These are phyloP conservation scores for Amanita brunnescens DNA, from an alignment of 768 basidiomycete genomes.

Conservation along the genomic window DNA sequence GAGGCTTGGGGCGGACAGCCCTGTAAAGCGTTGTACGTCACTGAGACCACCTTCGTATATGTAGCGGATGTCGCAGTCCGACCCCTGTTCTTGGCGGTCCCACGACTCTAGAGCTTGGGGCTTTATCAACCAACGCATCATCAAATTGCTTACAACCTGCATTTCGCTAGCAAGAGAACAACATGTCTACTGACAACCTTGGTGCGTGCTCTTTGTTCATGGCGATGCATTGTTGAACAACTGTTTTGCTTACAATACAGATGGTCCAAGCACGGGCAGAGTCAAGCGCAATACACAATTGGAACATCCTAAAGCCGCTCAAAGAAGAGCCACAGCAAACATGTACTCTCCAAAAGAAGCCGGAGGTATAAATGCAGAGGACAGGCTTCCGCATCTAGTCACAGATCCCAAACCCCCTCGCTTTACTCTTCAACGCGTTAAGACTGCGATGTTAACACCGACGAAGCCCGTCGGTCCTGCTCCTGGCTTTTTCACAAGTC, in stretches of 20 bases:
- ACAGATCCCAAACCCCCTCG: not conserved
- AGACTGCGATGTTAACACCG: not conserved
- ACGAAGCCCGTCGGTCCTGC: slow-evolving; percentile 1
- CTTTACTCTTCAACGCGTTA: not conserved
- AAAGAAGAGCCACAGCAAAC: not conserved
- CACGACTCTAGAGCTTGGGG: not conserved
- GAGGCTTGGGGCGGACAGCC: too few species aligned
- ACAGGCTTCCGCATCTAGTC: not conserved
- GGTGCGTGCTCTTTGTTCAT: not conserved
- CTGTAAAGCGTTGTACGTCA: too few species aligned
- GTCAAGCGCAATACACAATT: not conserved
- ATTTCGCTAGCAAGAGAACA: not conserved
- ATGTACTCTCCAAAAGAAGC: not conserved
- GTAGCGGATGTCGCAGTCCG: too few species aligned
- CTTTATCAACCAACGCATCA: not conserved
- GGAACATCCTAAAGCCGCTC: not conserved
- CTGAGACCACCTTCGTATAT: too few species aligned
- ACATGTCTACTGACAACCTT: not conserved
- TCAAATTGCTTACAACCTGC: not conserved
- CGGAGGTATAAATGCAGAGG: not conserved
- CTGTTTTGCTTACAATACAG: not conserved
- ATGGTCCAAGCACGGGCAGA: not conserved
- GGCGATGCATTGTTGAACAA: not conserved
- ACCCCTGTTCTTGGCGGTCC: slow-evolving; percentile 1
- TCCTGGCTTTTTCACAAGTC: not conserved